Evolutionary conservation across 495 filamentous ascomycete species (phyloP).

Genomic region (Saxispiralis lemnorum): DNA sequence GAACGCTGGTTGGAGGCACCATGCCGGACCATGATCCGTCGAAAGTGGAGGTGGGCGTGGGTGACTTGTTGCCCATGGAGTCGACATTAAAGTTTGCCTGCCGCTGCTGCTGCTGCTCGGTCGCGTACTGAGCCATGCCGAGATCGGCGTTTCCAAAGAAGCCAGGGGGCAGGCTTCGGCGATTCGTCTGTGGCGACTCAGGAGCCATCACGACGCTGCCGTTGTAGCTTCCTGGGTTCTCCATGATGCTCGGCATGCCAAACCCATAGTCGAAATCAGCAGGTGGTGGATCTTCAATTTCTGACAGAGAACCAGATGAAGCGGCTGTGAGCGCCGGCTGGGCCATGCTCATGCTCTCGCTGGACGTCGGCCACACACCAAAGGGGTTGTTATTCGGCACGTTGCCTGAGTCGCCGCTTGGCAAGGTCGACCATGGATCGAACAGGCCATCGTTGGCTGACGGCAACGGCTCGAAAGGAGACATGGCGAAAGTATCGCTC

Average conservation of each 20-base stretch:
- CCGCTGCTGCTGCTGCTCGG: conserved; percentile 2
- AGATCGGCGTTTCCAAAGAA: conserved; percentile 12
- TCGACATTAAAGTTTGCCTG: background rate
- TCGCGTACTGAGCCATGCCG: background rate
- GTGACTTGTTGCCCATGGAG: background rate
- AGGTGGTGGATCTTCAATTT: conserved; percentile 19
- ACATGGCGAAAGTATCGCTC: conserved; percentile 5
- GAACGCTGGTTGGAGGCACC: background rate
- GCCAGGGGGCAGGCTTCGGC: conserved; percentile 10
- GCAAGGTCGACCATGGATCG: conserved; percentile 9
- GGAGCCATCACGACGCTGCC: background rate
- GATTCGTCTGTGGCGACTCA: conserved; percentile 7
- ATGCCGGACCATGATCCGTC: background rate
- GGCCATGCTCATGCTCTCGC: conserved; percentile 8
- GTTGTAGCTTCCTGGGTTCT: conserved; percentile 7
- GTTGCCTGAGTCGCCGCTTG: background rate
- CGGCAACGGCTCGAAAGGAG: conserved; percentile 3
- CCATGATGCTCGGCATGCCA: conserved; percentile 13
- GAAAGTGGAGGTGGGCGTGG: background rate
- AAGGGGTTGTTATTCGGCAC: conserved; percentile 16
- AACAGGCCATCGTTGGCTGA: conserved; percentile 1
- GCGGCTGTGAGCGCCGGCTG: conserved; percentile 21
- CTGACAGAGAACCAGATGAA: conserved; percentile 23
- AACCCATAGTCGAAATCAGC: conserved; percentile 7
- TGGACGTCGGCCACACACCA: conserved; percentile 13